These are phyloP conservation scores for Mucor irregularis DNA, from an alignment of 371 early-diverging fungal genomes.

Conservation along the genomic window DNA sequence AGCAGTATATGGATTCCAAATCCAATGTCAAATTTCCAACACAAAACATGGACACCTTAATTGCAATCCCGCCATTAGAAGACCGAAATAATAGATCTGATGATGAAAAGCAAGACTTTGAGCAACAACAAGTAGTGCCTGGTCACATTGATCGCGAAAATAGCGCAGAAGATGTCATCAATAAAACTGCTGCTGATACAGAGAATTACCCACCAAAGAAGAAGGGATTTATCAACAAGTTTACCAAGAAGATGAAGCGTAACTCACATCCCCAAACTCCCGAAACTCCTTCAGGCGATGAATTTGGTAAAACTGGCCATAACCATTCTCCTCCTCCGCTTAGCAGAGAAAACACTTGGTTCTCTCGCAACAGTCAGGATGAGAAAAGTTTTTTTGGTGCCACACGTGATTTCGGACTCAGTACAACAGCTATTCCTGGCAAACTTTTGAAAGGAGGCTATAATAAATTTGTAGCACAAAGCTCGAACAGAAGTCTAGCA, in stretches of 20 bases:
- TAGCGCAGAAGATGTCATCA: neutral
- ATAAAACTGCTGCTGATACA: neutral
- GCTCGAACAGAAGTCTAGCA: neutral
- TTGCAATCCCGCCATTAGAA: slow-evolving; percentile 31
- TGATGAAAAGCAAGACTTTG: slow-evolving; percentile 17
- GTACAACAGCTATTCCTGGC: slow-evolving; percentile 30
- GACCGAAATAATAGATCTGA: slow-evolving; percentile 13
- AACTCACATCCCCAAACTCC: neutral
- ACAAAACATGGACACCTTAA: slow-evolving; percentile 33
- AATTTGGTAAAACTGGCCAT: neutral
- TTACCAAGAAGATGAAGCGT: slow-evolving; percentile 10
- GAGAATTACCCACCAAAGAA: neutral
- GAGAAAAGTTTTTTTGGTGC: slow-evolving; percentile 22
- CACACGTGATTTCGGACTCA: slow-evolving; percentile 23
- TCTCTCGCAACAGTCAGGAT: slow-evolving; percentile 26
- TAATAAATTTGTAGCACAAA: slow-evolving; percentile 17
- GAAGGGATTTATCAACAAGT: slow-evolving; percentile 5
- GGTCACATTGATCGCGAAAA: neutral
- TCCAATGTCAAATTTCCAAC: slow-evolving; percentile 32
- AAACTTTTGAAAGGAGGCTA: slow-evolving; percentile 34
- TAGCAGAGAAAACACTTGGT: slow-evolving; percentile 22
- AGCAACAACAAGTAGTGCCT: neutral
- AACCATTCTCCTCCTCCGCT: slow-evolving; percentile 9
- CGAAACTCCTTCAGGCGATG: neutral
- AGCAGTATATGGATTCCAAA: slow-evolving; percentile 11